Conservation (phyloP, 768 basidiomycete species). For the Mycena belliarum region DNA sequence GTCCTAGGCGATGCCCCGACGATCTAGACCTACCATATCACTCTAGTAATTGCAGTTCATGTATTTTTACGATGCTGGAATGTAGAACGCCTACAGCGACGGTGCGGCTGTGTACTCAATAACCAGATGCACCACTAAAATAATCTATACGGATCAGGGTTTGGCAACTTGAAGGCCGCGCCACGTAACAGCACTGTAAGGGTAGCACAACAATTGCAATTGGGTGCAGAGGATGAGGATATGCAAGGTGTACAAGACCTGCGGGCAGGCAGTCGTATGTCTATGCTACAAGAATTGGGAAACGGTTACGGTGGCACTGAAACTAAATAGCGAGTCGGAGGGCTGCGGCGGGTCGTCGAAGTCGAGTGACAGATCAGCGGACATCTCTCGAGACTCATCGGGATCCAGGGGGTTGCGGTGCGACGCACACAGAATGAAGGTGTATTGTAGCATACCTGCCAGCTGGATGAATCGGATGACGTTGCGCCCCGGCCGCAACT, state of each 20-base stretch:
- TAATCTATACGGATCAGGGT: too few species aligned
- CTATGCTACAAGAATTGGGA: conserved; percentile 16
- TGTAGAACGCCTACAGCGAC: too few species aligned
- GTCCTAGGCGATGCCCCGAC: conserved; percentile 16
- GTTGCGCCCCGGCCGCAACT: conserved; percentile 46
- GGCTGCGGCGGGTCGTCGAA: neutral
- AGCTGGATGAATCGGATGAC: conserved; percentile 53
- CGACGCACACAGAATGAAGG: conserved; percentile 47
- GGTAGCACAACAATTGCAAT: too few species aligned
- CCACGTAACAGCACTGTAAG: too few species aligned
- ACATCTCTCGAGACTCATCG: neutral
- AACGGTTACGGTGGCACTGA: neutral
- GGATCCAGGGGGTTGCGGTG: conserved; percentile 8
- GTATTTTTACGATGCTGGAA: too few species aligned
- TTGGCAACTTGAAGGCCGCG: too few species aligned
- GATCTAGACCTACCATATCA: too few species aligned
- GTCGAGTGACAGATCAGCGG: neutral
- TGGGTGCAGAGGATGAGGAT: neutral
- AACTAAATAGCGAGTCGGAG: neutral
- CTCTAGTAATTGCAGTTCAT: too few species aligned
- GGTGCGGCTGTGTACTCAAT: too few species aligned
- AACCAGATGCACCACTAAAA: too few species aligned
- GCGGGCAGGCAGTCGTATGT: neutral
- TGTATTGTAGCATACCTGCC: conserved; percentile 37
- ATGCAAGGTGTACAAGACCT: conserved; percentile 6